Conservation (phyloP, 2,329 filamentous ascomycete genomes). For the Emergomyces orientalis region DNA sequence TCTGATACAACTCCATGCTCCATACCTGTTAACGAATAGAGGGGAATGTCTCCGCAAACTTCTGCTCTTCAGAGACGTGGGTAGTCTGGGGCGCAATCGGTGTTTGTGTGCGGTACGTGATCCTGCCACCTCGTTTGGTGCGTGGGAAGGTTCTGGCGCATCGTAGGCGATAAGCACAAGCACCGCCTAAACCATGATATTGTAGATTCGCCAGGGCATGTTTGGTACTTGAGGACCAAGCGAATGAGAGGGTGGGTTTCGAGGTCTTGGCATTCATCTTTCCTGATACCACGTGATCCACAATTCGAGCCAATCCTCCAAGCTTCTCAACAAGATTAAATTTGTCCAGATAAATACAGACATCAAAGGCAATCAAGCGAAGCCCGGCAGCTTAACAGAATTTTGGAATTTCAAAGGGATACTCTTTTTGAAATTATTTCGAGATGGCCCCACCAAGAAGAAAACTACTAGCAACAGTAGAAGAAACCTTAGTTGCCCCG, state of each 20-base stretch:
- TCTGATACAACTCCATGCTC: no score
- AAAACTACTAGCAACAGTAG: conserved; percentile 65
- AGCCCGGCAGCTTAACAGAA: not conserved
- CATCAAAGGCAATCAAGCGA: not conserved
- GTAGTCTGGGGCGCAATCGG: not conserved
- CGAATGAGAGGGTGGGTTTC: no score
- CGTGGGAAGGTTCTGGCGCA: not conserved
- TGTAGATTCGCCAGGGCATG: no score
- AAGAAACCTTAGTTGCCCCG: conserved; percentile 59
- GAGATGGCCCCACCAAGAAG: conserved; percentile 67
- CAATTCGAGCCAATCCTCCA: not conserved
- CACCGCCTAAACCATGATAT: no score
- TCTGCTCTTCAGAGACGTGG: no score
- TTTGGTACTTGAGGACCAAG: not conserved
- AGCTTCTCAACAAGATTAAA: not conserved
- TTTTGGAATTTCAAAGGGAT: not conserved
- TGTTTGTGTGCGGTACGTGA: not conserved
- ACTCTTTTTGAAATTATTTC: no score
- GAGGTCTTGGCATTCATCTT: not conserved
- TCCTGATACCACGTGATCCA: not conserved
- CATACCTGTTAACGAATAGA: no score
- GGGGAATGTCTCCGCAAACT: no score
- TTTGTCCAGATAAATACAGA: not conserved
- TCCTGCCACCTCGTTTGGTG: not conserved
- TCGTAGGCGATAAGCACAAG: not conserved